Evolutionary conservation across 140 eudicot species (phyloP).

Genomic region (Oenanthe javanica): DNA sequence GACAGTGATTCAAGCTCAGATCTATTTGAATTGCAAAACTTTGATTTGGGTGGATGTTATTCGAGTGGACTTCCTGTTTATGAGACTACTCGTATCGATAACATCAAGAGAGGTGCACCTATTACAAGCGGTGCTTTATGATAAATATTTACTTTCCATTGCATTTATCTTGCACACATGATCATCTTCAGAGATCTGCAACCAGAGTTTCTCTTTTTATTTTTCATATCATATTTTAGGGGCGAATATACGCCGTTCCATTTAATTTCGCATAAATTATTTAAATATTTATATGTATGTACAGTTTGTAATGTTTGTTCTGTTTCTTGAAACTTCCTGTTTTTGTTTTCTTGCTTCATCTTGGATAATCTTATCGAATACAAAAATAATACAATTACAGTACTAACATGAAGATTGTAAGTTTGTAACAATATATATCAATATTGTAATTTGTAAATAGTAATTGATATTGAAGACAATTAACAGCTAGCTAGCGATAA

Average conservation of each 20-base stretch:
- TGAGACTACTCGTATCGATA: slow-evolving; percentile 70
- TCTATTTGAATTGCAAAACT: slow-evolving; percentile 71
- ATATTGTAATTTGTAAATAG: not conserved
- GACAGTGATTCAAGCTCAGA: slow-evolving; percentile 98
- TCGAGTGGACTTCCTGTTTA: slow-evolving; percentile 84
- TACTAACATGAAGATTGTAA: not conserved
- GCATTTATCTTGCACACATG: not conserved
- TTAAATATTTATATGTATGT: not conserved
- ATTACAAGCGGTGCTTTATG: slow-evolving; percentile 28
- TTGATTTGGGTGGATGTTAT: slow-evolving; percentile 36
- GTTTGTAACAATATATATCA: too few species aligned
- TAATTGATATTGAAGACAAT: too few species aligned
- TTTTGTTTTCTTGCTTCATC: not conserved
- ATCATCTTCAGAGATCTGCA: not conserved
- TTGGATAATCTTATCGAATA: not conserved
- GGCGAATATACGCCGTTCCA: not conserved
- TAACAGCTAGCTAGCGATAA: not conserved
- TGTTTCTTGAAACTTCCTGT: not conserved
- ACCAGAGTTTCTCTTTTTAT: not conserved
- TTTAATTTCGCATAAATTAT: not conserved
- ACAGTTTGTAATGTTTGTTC: not conserved
- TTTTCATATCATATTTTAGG: not conserved
- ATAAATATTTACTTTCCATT: not conserved
- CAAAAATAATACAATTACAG: not conserved
- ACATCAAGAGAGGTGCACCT: slow-evolving; percentile 57